Conservation (phyloP, 352 stramenopile species). For the Pythium aristosporum region DNA sequence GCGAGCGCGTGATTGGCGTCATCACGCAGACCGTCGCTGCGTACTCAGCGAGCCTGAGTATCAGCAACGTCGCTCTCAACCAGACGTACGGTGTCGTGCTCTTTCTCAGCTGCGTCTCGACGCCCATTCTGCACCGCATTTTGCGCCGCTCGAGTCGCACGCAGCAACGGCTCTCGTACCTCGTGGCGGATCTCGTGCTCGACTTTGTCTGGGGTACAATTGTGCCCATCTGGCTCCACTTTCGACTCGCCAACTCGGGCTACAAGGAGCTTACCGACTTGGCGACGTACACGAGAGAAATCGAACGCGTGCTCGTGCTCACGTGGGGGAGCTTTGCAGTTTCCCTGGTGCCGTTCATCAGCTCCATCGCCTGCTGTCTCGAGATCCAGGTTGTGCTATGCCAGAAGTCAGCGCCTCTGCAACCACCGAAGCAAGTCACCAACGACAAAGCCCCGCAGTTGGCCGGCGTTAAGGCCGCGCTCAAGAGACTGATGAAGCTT, state of each 20-base stretch:
- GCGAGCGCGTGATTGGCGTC: background rate
- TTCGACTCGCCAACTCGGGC: slow-evolving; percentile 14
- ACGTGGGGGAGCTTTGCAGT: slow-evolving; percentile 20
- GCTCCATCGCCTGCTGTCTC: slow-evolving; percentile 5
- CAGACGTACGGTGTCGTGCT: slow-evolving; percentile 18
- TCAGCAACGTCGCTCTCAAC: slow-evolving; percentile 23
- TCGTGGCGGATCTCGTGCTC: slow-evolving; percentile 25
- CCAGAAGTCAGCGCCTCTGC: background rate
- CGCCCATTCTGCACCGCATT: background rate
- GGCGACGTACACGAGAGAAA: slow-evolving; percentile 18
- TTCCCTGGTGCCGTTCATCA: slow-evolving; percentile 26
- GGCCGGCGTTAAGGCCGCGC: background rate
- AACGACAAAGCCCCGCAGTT: background rate
- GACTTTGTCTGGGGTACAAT: slow-evolving; percentile 29
- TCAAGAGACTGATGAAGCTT: background rate
- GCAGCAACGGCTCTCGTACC: slow-evolving; percentile 14
- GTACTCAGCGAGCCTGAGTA: slow-evolving; percentile 11
- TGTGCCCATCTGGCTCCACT: slow-evolving; percentile 25
- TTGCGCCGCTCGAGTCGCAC: background rate
- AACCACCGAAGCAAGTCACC: background rate
- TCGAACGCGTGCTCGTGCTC: slow-evolving; percentile 27
- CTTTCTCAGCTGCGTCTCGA: slow-evolving; percentile 17
- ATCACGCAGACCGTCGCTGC: slow-evolving; percentile 12
- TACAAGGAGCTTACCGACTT: background rate
- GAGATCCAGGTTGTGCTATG: slow-evolving; percentile 15